Percentiles rank a stretch among this genome's conserved stretches.
phyloP scores from a whole-genome alignment of 1,139 yeast genomes.

The Kazachstania sp. region DNA sequence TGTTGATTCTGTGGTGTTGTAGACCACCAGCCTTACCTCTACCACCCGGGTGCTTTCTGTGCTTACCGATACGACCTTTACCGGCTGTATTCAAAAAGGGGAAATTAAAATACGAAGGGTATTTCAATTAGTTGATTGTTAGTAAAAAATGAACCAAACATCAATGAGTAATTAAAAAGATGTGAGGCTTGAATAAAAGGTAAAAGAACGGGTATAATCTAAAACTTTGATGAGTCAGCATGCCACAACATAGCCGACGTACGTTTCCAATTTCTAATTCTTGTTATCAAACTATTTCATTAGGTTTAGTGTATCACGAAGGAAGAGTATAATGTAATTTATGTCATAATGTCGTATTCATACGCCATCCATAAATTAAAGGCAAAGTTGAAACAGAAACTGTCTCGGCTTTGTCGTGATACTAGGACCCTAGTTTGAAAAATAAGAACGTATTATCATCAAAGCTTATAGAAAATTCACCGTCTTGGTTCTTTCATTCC shows the following conservation, averaged over 20 bases:
- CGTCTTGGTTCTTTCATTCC: constrained; percentile 36
- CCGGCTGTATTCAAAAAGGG: constrained; percentile 59
- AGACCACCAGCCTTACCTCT: constrained; percentile 99
- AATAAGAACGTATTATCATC: neutral
- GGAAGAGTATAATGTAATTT: neutral
- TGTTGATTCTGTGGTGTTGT: constrained; percentile 99
- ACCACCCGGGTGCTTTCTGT: constrained; percentile 99
- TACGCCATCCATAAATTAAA: neutral
- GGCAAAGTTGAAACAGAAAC: too few species aligned
- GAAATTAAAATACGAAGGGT: neutral
- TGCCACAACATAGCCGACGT: too few species aligned
- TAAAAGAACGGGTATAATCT: neutral
- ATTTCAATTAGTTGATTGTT: neutral
- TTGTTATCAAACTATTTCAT: too few species aligned
- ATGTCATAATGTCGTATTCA: neutral
- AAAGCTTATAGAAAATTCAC: constrained; percentile 18
- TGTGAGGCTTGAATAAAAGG: constrained; percentile 16
- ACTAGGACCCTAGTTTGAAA: too few species aligned
- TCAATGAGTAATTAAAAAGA: neutral
- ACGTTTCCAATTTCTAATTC: too few species aligned
- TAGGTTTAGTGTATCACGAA: neutral
- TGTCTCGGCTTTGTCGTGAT: too few species aligned
- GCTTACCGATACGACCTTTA: constrained; percentile 99
- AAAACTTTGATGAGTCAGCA: neutral
- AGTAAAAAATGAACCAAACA: neutral